A percentile compares a stretch with the other conserved stretches of the same genome.
phyloP scores from a whole-genome alignment of 192 early-diverging fungal species.

The Umbelopsis sp. region DNA sequence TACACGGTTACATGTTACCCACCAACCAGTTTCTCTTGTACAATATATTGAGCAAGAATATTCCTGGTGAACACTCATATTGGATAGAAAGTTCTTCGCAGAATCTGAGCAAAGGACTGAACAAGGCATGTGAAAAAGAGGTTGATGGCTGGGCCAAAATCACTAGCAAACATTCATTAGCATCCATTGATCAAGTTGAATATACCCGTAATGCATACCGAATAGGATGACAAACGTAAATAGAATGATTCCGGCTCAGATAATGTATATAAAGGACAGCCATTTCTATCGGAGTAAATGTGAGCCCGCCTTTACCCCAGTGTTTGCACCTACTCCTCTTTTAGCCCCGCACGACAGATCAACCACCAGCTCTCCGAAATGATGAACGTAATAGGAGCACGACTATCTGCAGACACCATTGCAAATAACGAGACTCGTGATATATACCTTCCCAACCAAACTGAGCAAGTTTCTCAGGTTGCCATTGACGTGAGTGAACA shows the following conservation, averaged over 20 bases:
- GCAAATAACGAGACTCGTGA: constrained; percentile 66
- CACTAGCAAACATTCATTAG: not conserved
- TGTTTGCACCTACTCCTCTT: not conserved
- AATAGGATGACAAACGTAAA: constrained; percentile 21
- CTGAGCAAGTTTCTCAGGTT: constrained; percentile 81
- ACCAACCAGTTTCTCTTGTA: not conserved
- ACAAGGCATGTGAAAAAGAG: not conserved
- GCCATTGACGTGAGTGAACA: constrained; percentile 79
- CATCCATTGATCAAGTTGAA: constrained; percentile 18
- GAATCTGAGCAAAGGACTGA: not conserved
- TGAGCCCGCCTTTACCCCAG: not conserved
- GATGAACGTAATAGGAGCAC: constrained; percentile 59
- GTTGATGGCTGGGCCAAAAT: not conserved
- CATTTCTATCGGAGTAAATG: constrained; percentile 5
- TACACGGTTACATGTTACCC: constrained; percentile 1
- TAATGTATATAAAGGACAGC: constrained; percentile 8
- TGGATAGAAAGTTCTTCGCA: constrained; percentile 2
- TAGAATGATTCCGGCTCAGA: constrained; percentile 7
- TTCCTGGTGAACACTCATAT: not conserved
- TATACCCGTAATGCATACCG: constrained; percentile 20
- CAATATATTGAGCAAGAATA: constrained; percentile 1
- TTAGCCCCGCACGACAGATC: too few relatives aligned
- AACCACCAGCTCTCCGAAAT: constrained; percentile 19
- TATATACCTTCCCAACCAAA: constrained; percentile 87
- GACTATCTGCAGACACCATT: constrained; percentile 53